Conservation (phyloP, 768 basidiomycete species). For the Termitomyces sp. region DNA sequence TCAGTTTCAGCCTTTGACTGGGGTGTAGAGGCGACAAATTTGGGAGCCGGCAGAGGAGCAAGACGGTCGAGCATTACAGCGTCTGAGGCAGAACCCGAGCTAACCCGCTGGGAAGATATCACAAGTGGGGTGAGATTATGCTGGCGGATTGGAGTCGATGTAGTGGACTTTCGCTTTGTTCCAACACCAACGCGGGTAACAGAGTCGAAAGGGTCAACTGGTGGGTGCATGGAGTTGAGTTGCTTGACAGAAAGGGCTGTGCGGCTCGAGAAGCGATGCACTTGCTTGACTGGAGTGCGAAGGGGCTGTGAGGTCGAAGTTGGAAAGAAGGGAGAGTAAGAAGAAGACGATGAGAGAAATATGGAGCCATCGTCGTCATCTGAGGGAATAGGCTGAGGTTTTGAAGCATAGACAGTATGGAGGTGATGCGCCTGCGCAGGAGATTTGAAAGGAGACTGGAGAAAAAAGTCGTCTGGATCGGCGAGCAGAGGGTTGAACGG, state of each 20-base stretch:
- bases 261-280: conserved; percentile 32
- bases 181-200: conserved; percentile 36
- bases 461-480: conserved; percentile 47
- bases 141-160: conserved; percentile 50
- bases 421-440: conserved; percentile 32
- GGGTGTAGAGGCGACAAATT: conserved; percentile 41
- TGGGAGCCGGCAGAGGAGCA: conserved; percentile 49
- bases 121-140: conserved; percentile 43
- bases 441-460: conserved; percentile 46
- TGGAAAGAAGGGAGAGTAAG: conserved; percentile 36
- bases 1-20: conserved; percentile 53
- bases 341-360: conserved; percentile 46
- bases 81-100: conserved; percentile 29
- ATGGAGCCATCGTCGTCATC: conserved; percentile 56
- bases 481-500: conserved; percentile 17
- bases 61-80: conserved; percentile 41
- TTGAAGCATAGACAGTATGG: conserved; percentile 28
- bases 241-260: conserved; percentile 34
- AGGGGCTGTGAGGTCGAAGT: conserved; percentile 42
- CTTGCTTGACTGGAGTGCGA: conserved; percentile 56
- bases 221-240: conserved; percentile 22
- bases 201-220: conserved; percentile 16
- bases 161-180: conserved; percentile 62
- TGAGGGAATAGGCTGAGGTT: conserved; percentile 35
- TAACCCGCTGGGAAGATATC: conserved; percentile 31